Evolutionary conservation across 169 alveolate species (phyloP), one percentile per base, ranked within the genome.

Genomic region (Theileria sp.): DNA sequence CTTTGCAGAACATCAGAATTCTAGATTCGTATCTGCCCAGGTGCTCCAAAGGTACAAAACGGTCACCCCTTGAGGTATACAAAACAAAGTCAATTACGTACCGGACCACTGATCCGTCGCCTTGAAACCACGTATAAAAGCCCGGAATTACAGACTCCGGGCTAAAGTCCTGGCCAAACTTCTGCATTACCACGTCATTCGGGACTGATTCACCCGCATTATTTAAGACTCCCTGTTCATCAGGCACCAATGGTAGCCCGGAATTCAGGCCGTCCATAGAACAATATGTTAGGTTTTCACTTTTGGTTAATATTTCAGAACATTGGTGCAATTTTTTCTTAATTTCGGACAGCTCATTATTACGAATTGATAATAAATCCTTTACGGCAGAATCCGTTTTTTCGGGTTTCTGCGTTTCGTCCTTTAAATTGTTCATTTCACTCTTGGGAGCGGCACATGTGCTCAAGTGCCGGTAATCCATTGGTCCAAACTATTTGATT

Each of bases 121-220:
- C 86, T 56, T 68, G 86, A 80, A 76, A 83, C 51, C 61, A 77
- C 9, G 89, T 69, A 51, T 28, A 83, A 64, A 44, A 26, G 1
- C 76, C 44, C 30, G 89, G 89, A 30, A 76, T 50, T n/a, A 77
- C 80, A 5, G 80, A 30, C 56, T 83, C 89, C 65, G 82, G 23
- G 64, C 77, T 72, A 54, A 23, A 83, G 10, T 36, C 60, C 51
- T 83, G 85, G 26, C 77, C 64, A 38, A 54, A n/a, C 70, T 74
- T 34, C 71, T 19, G 58, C 54, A 65, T 21, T 13, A 77, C 81
- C n/a, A 38, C 67, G 32, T 68, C 81, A 44, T 83, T 44, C 34
- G 81, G 70, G 23, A 76, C 72, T 7, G 89, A 4, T 2, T 34
- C 75, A 0, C 81, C 86, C 19, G 25, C 36, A 3, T 79, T 70